Evolutionary conservation across 2,329 filamentous ascomycete genomes (phyloP).

Genomic region (Xylariaceae sp.): DNA sequence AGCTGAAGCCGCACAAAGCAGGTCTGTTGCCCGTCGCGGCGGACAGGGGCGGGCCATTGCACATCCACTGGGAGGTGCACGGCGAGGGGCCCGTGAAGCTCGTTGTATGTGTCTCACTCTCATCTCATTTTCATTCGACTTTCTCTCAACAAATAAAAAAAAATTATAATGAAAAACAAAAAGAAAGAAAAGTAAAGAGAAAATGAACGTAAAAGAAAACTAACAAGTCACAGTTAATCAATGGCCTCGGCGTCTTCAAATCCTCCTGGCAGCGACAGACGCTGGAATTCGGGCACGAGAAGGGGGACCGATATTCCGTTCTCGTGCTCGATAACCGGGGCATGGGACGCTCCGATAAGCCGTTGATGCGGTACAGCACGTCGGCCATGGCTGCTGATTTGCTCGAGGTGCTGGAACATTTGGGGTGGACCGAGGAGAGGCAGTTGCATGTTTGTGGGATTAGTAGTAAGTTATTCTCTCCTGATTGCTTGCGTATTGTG

Average conservation of each 20-base stretch:
- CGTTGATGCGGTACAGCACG: constrained; percentile 71
- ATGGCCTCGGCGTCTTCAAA: constrained; percentile 67
- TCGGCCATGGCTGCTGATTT: constrained; percentile 77
- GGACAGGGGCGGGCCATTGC: constrained; percentile 66
- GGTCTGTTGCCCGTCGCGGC: constrained; percentile 62
- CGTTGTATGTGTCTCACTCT: constrained; percentile 50
- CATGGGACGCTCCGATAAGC: constrained; percentile 74
- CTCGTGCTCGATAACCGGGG: constrained; percentile 81
- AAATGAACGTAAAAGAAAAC: background rate
- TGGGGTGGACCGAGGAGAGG: constrained; percentile 58
- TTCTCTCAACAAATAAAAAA: too few relatives aligned
- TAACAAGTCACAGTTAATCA: constrained; percentile 56
- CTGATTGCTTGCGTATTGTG: background rate
- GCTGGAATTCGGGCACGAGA: constrained; percentile 71
- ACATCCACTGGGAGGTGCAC: constrained; percentile 76
- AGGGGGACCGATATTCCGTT: constrained; percentile 62
- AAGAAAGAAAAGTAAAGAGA: too few relatives aligned
- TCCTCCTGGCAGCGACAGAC: constrained; percentile 79
- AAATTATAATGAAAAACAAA: too few relatives aligned
- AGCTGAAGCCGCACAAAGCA: constrained; percentile 58
- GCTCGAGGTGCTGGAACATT: constrained; percentile 57
- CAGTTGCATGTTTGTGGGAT: constrained; percentile 67
- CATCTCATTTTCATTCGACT: too few relatives aligned
- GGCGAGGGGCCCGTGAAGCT: constrained; percentile 67
- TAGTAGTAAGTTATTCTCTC: constrained; percentile 41